These are phyloP conservation scores for Fraxinus platypoda DNA, from an alignment of 305 asterid genomes.

Conservation along the genomic window DNA sequence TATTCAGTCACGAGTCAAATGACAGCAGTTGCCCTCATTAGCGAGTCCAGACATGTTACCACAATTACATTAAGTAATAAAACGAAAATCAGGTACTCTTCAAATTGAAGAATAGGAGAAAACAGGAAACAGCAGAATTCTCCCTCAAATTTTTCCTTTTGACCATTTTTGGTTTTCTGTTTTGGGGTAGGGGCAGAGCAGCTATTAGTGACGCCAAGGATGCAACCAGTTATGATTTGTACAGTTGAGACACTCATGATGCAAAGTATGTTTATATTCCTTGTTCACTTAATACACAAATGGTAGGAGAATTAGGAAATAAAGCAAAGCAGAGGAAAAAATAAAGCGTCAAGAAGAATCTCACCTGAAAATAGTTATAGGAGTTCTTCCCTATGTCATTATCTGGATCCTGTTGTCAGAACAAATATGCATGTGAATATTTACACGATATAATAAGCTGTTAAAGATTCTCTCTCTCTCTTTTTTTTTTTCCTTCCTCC, in stretches of 20 bases:
- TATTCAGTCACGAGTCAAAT: background rate
- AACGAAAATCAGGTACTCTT: background rate
- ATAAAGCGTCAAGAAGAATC: background rate
- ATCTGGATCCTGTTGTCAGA: conserved; percentile 67
- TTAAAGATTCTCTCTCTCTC: background rate
- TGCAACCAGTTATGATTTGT: background rate
- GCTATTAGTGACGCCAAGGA: background rate
- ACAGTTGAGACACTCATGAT: background rate
- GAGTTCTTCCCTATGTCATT: conserved; percentile 94
- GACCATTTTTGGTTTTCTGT: background rate
- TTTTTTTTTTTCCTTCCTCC: background rate
- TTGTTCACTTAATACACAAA: background rate
- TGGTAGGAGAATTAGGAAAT: background rate
- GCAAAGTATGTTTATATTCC: background rate
- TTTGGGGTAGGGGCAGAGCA: background rate
- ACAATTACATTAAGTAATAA: background rate
- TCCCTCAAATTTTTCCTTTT: background rate
- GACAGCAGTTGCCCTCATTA: background rate
- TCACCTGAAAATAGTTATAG: conserved; percentile 83
- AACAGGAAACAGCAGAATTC: background rate
- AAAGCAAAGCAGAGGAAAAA: conserved; percentile 1
- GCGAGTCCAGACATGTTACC: background rate
- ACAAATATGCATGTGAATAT: conserved; percentile 21
- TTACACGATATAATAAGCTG: background rate
- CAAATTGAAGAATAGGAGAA: background rate